Base-by-base conservation (phyloP, 2,329 filamentous ascomycete species). In the Pyrenochaeta sp. region DNA sequence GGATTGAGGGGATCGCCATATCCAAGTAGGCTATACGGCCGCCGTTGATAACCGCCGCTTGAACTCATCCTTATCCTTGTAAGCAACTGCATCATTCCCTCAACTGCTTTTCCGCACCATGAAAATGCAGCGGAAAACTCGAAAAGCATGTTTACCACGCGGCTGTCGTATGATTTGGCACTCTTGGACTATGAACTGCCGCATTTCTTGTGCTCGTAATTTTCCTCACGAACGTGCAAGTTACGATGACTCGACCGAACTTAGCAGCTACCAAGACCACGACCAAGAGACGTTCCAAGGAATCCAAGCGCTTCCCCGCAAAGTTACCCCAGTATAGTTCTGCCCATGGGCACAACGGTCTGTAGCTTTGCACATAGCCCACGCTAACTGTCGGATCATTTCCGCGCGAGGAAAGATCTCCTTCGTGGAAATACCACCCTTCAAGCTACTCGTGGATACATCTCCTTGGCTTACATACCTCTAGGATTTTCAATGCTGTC, bases 21-120 rank as follows among this genome's bases (percentile, higher is more conserved):
- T n/a, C n/a, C n/a, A n/a, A 44, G 37, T 41, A 46, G 43, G 32
- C 37, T 46, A 46, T 41, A 36, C 29, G n/a, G n/a, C n/a, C n/a
- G 15, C 27, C 32, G 43, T 31, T 27, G 41, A 29, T 38, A 38
- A 26, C 22, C 38, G 26, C 8, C 21, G 24, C n/a, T 8, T 37
- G 29, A 26, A 30, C 13, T 9, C 11, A 31, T 19, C 30, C 30
- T 32, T n/a, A n/a, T n/a, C n/a, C n/a, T n/a, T n/a, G n/a, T n/a
- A n/a, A n/a, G 30, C 30, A 8, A 32, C 17, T 14, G 29, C 29
- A 31, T 19, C 13, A 31, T 6, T 17, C n/a, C 29, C 29, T 6
- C 41, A 44, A 37, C 24, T 27, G 24, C 24, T 27, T 13, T n/a
- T n/a, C n/a, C n/a, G n/a, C n/a, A n/a, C n/a, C n/a, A n/a, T n/a